Evolutionary conservation across 2,329 filamentous ascomycete species (phyloP).

Genomic region (Fusarium pininemorale): DNA sequence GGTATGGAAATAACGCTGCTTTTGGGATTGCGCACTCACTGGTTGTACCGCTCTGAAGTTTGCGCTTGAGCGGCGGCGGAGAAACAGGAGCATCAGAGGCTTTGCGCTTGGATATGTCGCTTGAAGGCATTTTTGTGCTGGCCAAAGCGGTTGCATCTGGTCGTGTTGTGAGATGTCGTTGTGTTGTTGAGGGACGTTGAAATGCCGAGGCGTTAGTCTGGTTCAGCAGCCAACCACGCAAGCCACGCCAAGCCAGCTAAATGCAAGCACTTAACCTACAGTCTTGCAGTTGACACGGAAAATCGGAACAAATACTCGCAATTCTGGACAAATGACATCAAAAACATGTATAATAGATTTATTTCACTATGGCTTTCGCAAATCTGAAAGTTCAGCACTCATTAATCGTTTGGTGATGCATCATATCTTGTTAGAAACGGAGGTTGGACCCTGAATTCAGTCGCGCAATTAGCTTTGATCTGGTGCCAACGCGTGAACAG

Average conservation of each 20-base stretch:
- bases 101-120: slow-evolving; percentile 47
- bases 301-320: not conserved
- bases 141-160: slow-evolving; percentile 22
- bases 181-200: slow-evolving; percentile 8
- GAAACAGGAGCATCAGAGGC: slow-evolving; percentile 56
- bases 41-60: slow-evolving; percentile 61
- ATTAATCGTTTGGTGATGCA: fast-evolving
- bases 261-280: slow-evolving; percentile 3
- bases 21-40: slow-evolving; percentile 48
- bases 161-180: not conserved
- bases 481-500: not conserved
- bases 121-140: slow-evolving; percentile 40
- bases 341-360: fast-evolving
- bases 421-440: fast-evolving
- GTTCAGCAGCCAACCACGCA: not conserved
- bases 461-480: not conserved
- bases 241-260: not conserved
- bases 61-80: slow-evolving; percentile 63
- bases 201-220: slow-evolving; percentile 17
- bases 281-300: not conserved
- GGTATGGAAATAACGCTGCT: not conserved
- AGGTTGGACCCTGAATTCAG: not conserved
- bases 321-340: fast-evolving
- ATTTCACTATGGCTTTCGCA: fast-evolving
- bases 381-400: fast-evolving